Evolutionary conservation across 2,329 filamentous ascomycete species (phyloP), one percentile per base, ranked within the genome.

Genomic region (Trichoderma harzianum): DNA sequence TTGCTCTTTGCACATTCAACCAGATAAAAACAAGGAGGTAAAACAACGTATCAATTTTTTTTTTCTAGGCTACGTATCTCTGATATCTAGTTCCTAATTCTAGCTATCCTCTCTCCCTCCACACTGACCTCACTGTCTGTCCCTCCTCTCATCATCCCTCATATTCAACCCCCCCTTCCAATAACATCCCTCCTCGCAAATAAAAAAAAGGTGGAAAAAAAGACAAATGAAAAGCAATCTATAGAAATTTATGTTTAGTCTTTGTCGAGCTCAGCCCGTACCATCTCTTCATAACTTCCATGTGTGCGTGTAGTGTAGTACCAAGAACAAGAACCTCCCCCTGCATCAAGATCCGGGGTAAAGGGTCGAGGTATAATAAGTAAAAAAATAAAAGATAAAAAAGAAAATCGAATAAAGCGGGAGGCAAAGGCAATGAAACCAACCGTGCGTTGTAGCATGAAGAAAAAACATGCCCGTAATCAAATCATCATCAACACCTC

Each of bases 401-500:
- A 58, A 57, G 30, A 68, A 67, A 39, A 47, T 8, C 18, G 16
- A 32, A 60, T 14, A 34, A 14, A 62, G 39, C 32, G 57, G 39
- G 39, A 47, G 51, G 62, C 30, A 65, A 65, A 47, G 53, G 28
- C 39, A 65, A 60, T 73, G 74, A 74, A 76, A 73, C 72, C 66
- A 73, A 69, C 72, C 74, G 75, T 70, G 58, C 57, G 36, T 62
- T 62, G 39, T 62, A 73, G 30, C 32, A 58, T 28, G 21, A 14
- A 18, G 16, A 21, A 47, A 76, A 76, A 74, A 70, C 74, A 74
- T 76, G 76, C 75, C 77, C 76, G 73, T 77, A 77, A 76, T 76
- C 74, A 77, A 77, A 76, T 76, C 74, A 75, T 77, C 75, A 76
- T 77, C 74, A 79, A 79, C 77, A 79, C 77, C 75, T 43, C 70